Base-by-base conservation (phyloP, 2,329 filamentous ascomycete species). In the Talaromyces sp. region DNA sequence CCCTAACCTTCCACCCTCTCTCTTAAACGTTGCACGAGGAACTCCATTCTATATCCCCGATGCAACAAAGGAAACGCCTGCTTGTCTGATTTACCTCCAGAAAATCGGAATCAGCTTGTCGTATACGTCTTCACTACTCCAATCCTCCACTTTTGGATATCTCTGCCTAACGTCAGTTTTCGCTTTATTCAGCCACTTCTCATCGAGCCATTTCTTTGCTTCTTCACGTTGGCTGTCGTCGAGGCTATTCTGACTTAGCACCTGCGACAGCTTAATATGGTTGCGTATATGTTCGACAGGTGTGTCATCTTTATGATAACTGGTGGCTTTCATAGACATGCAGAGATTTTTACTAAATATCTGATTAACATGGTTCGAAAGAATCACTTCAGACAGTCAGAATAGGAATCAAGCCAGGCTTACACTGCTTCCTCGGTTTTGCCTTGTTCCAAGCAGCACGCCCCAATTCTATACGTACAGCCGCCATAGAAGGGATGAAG, bases 221-320 rank as follows among this genome's bases (percentile, higher is more conserved):
- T 41, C 14, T 41, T 41, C 39, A 27, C 47, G 24, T 11, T 22
- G 47, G 24, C 47, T 50, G 47, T 41, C 14, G 14, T 16, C 14
- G 14, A 41, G 13, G 39, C 39, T 41, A 41, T 14, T 14, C n/a
- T 58, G 54, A 35, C 19, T 33, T 24, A 58, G 33, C 22, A 33
- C 54, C 33, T 58, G 33, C n/a, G 54, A 58, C 1, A 39, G 8
- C 33, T 58, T 58, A 37, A 58, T 22, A 10, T 37, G 14, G 33
- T 41, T 58, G 54, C 54, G 54, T n/a, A 37, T 22, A 58, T 58
- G 33, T n/a, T 58, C 54, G 24, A 58, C 33, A 13, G 54, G 54
- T 33, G 24, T 58, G 33, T 14, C 13, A 41, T 16, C 1, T 41
- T 16, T 41, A 16, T 41, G 39, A 41, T 16, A 41, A 41, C 39